Conservation (phyloP, 2,329 filamentous ascomycete genomes). For the Fusarium mexicanum region DNA sequence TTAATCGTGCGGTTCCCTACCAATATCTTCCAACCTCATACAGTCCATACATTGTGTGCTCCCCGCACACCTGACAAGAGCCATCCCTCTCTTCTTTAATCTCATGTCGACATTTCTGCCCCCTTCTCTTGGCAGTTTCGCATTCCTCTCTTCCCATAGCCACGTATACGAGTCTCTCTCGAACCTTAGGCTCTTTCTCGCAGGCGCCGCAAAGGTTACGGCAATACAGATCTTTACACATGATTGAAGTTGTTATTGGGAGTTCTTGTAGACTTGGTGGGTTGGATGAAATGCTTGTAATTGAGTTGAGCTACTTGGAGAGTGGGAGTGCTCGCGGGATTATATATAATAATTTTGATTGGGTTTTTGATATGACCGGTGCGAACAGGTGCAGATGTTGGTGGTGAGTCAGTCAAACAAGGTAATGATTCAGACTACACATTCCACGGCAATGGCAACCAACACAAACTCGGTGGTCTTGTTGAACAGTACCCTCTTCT, state of each 20-base stretch:
- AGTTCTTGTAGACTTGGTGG: neutral
- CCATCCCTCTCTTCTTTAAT: neutral
- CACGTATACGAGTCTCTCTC: accelerated
- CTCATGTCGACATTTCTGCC: neutral
- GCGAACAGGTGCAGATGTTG: neutral
- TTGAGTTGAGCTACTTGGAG: neutral
- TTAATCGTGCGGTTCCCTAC: neutral
- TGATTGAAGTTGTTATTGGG: neutral
- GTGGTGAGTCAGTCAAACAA: neutral
- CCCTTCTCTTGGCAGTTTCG: neutral
- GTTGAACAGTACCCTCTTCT: accelerated
- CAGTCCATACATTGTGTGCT: neutral
- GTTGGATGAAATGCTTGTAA: neutral
- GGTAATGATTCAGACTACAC: neutral
- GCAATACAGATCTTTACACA: neutral
- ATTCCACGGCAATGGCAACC: accelerated
- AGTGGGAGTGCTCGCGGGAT: neutral
- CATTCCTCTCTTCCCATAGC: neutral
- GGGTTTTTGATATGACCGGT: accelerated
- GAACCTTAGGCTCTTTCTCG: neutral
- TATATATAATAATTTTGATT: neutral
- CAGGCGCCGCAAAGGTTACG: neutral
- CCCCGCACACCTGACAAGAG: neutral
- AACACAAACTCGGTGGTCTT: neutral
- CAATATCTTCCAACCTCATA: neutral